phyloP scores from a whole-genome alignment of 495 filamentous ascomycete species.

The Chaetomium cochliodes region DNA sequence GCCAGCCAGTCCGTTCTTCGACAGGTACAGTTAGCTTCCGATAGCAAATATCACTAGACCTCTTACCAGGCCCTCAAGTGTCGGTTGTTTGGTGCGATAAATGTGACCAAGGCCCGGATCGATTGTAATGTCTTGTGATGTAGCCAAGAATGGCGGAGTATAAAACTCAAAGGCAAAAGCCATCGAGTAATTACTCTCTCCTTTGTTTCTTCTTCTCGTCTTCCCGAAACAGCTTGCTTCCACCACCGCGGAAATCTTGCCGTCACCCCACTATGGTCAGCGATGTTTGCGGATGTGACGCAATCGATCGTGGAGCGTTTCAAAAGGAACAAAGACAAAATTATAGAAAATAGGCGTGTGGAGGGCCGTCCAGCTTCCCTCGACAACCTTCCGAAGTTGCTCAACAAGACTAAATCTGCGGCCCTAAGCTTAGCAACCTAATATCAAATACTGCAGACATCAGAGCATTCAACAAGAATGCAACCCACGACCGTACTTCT shows the following conservation, averaged over 20 bases:
- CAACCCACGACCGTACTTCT: slow-evolving; percentile 8
- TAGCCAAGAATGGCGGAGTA: too few relatives aligned
- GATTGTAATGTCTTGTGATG: too few relatives aligned
- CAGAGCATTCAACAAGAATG: not conserved
- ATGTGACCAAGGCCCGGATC: too few relatives aligned
- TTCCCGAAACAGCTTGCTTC: not conserved
- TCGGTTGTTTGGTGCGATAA: too few relatives aligned
- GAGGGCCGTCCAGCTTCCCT: not conserved
- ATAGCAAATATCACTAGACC: too few relatives aligned
- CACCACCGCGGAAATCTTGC: not conserved
- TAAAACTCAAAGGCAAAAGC: too few relatives aligned
- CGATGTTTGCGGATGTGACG: slow-evolving; percentile 1
- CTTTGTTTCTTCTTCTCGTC: too few relatives aligned
- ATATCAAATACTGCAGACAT: not conserved
- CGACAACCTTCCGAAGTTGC: not conserved
- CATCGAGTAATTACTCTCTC: too few relatives aligned
- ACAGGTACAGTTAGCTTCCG: too few relatives aligned
- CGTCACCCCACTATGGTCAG: not conserved
- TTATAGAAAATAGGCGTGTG: not conserved
- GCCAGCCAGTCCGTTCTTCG: too few relatives aligned
- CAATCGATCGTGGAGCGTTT: not conserved
- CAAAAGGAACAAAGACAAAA: not conserved
- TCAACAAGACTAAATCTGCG: not conserved
- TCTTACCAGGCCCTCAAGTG: too few relatives aligned
- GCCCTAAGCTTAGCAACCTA: not conserved